Conservation (phyloP, 2,329 filamentous ascomycete species). For the Raffaelea albimanens region DNA sequence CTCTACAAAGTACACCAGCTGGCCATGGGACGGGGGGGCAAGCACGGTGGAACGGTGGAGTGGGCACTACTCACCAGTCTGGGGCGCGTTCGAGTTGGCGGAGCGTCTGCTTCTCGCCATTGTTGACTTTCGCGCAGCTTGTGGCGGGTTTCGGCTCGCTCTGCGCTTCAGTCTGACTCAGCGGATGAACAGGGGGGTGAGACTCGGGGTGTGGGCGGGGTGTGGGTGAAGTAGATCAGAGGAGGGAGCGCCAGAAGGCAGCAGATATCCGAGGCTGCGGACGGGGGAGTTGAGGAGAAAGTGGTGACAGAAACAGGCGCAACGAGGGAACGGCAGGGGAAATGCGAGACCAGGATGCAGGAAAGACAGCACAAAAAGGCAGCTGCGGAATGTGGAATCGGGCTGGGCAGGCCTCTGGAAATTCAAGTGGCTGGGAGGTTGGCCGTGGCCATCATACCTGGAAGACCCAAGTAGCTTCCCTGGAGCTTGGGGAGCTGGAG, state of each 20-base stretch:
- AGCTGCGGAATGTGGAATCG: not conserved
- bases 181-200: slow-evolving; percentile 1
- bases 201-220: not conserved
- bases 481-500: no score
- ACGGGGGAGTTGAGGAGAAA: no score
- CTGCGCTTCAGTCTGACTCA: slow-evolving; percentile 6
- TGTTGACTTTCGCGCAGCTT: not conserved
- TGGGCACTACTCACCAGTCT: slow-evolving; percentile 5
- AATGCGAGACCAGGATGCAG: no score
- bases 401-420: not conserved
- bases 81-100: slow-evolving; percentile 3
- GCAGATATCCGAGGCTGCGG: no score
- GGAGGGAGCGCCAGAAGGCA: not conserved
- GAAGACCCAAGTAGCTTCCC: no score
- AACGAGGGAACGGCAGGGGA: no score
- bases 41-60: not conserved
- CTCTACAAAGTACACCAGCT: not conserved
- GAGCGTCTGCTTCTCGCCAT: slow-evolving; percentile 9
- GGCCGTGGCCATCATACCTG: not conserved
- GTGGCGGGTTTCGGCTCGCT: not conserved
- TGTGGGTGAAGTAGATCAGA: not conserved
- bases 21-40: not conserved
- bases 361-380: not conserved
- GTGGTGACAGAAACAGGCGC: no score
- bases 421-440: slow-evolving; percentile 9